phyloP scores from a whole-genome alignment of 306 rosid genomes.

The Oemleria cerasiformis region DNA sequence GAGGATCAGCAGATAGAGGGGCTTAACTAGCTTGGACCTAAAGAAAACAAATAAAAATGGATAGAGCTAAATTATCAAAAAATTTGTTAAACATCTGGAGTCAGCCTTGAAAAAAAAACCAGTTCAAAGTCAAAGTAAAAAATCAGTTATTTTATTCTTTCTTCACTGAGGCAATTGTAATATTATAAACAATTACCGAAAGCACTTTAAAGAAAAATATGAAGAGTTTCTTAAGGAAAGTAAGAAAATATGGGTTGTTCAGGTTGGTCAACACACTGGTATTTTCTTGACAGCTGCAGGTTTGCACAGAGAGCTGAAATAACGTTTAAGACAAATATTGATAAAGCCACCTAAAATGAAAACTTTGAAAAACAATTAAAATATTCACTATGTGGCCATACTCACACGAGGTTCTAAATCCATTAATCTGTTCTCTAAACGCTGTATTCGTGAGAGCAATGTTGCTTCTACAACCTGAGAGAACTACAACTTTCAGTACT shows the following conservation, averaged over 20 bases:
- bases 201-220: neutral
- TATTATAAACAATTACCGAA: neutral
- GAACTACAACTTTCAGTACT: slow-evolving; percentile 17
- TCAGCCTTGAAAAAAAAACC: neutral
- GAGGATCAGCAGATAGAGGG: slow-evolving; percentile 79
- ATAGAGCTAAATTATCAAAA: slow-evolving; percentile 16
- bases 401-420: slow-evolving; percentile 98
- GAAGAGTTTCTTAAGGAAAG: neutral
- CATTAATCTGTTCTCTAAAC: slow-evolving; percentile 67
- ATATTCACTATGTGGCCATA: slow-evolving; percentile 72
- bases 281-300: slow-evolving; percentile 8
- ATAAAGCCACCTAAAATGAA: neutral
- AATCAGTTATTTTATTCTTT: neutral
- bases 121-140: neutral
- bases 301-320: neutral
- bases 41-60: slow-evolving; percentile 22
- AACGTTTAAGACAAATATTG: slow-evolving; percentile 6
- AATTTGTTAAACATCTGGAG: neutral
- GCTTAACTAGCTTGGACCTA: slow-evolving; percentile 78
- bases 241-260: neutral
- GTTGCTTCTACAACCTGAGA: slow-evolving; percentile 96
- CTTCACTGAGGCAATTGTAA: neutral
- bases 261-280: slow-evolving; percentile 11
- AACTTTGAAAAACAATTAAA: slow-evolving; percentile 14
- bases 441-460: slow-evolving; percentile 85